Conservation (phyloP, 2,329 filamentous ascomycete genomes). For the Aureobasidium sp. region DNA sequence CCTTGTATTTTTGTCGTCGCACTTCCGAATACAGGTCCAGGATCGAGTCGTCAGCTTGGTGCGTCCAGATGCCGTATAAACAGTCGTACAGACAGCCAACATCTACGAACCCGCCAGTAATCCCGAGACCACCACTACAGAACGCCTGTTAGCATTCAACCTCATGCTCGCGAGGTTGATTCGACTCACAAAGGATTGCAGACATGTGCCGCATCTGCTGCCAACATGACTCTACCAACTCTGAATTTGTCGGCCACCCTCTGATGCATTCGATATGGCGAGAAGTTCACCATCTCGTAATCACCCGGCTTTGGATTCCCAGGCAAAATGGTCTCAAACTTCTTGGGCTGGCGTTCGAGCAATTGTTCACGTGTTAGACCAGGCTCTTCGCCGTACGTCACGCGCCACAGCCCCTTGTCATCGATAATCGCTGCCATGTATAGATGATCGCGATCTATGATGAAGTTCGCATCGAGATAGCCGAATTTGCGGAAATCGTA, state of each 20-base stretch:
- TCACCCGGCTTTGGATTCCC: slow-evolving; percentile 19
- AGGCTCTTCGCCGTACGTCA: slow-evolving; percentile 32
- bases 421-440: slow-evolving; percentile 21
- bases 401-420: slow-evolving; percentile 30
- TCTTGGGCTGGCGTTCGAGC: slow-evolving; percentile 18
- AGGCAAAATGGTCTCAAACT: slow-evolving; percentile 20
- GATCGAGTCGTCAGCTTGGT: slow-evolving; percentile 21
- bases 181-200: slow-evolving; percentile 21
- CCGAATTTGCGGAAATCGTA: slow-evolving; percentile 30
- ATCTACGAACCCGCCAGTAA: slow-evolving; percentile 21
- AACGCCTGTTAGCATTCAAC: neutral
- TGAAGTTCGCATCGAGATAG: slow-evolving; percentile 34
- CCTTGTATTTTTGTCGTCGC: slow-evolving; percentile 27
- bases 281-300: slow-evolving; percentile 29
- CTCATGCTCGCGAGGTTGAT: neutral
- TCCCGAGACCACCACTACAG: slow-evolving; percentile 19
- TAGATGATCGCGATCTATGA: slow-evolving; percentile 30
- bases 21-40: slow-evolving; percentile 29
- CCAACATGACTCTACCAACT: slow-evolving; percentile 26
- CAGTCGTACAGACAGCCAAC: slow-evolving; percentile 21
- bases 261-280: slow-evolving; percentile 35
- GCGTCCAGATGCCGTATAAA: slow-evolving; percentile 19
- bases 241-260: slow-evolving; percentile 27
- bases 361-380: slow-evolving; percentile 21
- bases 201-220: slow-evolving; percentile 34